A percentile compares a stretch with the other conserved stretches of the same genome.
Evolutionary conservation across 192 early-diverging fungal species (phyloP).

Genomic region (Dispira parvispora): DNA sequence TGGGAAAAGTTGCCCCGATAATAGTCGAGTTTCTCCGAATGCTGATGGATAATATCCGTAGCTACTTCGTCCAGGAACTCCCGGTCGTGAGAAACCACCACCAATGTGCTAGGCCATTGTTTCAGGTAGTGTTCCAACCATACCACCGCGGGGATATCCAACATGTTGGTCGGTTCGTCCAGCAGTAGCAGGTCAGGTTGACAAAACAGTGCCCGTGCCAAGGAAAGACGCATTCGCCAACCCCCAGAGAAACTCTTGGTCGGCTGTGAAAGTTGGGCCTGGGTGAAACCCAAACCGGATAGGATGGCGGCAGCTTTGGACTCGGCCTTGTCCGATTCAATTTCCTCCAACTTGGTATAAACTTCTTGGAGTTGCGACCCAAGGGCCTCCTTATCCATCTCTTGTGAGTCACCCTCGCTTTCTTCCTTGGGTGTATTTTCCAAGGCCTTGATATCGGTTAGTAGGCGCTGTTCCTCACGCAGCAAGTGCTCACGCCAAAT

Average conservation of each 20-base stretch:
- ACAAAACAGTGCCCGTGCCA: slow-evolving; percentile 93
- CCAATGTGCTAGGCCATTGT: slow-evolving; percentile 77
- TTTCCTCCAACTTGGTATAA: slow-evolving; percentile 75
- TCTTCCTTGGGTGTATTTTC: slow-evolving; percentile 37
- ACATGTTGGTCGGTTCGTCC: slow-evolving; percentile 86
- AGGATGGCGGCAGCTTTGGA: slow-evolving; percentile 88
- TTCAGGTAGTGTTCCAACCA: slow-evolving; percentile 93
- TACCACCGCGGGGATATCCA: slow-evolving; percentile 92
- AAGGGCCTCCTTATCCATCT: slow-evolving; percentile 24
- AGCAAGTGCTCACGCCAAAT: slow-evolving; percentile 80
- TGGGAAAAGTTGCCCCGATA: slow-evolving; percentile 91
- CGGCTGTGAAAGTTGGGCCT: slow-evolving; percentile 54
- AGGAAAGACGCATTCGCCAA: slow-evolving; percentile 97
- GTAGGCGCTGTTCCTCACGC: slow-evolving; percentile 60
- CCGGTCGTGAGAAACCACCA: slow-evolving; percentile 97
- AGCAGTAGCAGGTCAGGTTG: slow-evolving; percentile 80
- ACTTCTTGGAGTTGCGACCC: slow-evolving; percentile 56
- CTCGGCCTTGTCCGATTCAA: slow-evolving; percentile 96
- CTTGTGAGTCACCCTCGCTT: too few species aligned
- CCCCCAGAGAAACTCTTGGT: slow-evolving; percentile 97
- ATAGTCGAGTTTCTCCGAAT: slow-evolving; percentile 80
- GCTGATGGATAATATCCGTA: slow-evolving; percentile 93
- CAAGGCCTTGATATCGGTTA: slow-evolving; percentile 28
- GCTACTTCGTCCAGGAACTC: slow-evolving; percentile 94
- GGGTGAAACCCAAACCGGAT: slow-evolving; percentile 86